phyloP scores from a whole-genome alignment of 1,139 yeast species.

The Kodamaea sp. region DNA sequence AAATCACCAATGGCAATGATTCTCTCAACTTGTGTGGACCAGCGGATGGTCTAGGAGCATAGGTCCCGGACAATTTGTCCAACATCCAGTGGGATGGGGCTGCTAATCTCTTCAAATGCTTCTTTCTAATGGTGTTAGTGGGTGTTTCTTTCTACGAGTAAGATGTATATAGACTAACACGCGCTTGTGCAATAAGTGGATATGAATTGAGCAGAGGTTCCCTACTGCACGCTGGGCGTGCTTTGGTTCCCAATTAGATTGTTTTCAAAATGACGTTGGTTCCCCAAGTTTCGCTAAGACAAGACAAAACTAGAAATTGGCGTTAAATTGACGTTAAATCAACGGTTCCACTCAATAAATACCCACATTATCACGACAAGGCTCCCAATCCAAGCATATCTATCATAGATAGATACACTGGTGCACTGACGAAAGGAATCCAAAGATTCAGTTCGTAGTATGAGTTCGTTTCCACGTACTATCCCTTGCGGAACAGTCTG shows the following conservation, averaged over 20 bases:
- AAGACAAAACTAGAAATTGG: too few species aligned
- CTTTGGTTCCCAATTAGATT: too few species aligned
- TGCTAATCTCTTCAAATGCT: conserved; percentile 97
- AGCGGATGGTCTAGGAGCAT: conserved; percentile 99
- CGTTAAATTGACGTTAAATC: too few species aligned
- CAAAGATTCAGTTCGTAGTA: neutral
- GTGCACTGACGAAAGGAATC: conserved; percentile 20
- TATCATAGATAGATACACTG: conserved; percentile 16
- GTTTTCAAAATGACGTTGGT: too few species aligned
- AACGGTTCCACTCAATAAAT: neutral
- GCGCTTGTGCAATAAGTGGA: conserved; percentile 1
- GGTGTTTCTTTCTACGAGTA: too few species aligned
- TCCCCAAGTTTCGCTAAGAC: too few species aligned
- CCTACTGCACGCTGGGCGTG: too few species aligned
- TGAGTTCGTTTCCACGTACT: conserved; percentile 14
- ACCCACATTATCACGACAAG: conserved; percentile 31
- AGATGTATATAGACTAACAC: too few species aligned
- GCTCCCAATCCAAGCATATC: conserved; percentile 37
- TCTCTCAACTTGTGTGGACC: conserved; percentile 99
- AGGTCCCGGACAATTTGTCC: conserved; percentile 99
- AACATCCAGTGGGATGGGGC: conserved; percentile 99
- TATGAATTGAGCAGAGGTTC: neutral
- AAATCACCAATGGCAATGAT: conserved; percentile 96
- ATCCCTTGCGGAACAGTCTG: conserved; percentile 7
- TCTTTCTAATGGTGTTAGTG: conserved; percentile 57